These are phyloP conservation scores for Eimeria acervulina DNA, from an alignment of 169 alveolate genomes.

Conservation along the genomic window DNA sequence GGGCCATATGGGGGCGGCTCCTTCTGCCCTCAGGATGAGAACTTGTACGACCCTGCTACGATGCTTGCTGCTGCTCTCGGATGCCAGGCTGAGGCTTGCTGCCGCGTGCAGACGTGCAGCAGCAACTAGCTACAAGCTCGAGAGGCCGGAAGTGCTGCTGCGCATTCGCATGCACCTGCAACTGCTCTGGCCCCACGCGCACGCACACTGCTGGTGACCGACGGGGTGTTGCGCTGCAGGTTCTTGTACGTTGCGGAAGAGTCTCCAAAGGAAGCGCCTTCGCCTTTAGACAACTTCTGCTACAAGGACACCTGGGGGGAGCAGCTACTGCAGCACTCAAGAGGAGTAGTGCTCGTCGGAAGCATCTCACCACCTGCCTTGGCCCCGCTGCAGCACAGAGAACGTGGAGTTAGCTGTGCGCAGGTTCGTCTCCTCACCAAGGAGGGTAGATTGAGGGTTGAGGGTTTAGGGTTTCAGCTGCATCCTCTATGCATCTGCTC, in stretches of 20 bases:
- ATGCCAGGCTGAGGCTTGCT: neutral
- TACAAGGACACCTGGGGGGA: constrained; percentile 71
- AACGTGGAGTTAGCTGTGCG: constrained; percentile 9
- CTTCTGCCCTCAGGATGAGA: constrained; percentile 59
- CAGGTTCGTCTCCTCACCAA: constrained; percentile 15
- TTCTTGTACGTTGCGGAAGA: constrained; percentile 27
- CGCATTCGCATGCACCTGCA: neutral
- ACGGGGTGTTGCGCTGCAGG: neutral
- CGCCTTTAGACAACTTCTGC: constrained; percentile 17
- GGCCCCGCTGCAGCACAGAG: neutral
- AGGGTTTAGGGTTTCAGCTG: neutral
- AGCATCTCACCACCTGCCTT: constrained; percentile 4
- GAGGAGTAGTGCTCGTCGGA: constrained; percentile 23
- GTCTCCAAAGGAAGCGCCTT: neutral
- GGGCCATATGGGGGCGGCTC: constrained; percentile 61
- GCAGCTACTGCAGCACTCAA: constrained; percentile 64
- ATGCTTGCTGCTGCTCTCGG: neutral
- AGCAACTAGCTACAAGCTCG: no score
- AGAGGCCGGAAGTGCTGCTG: neutral
- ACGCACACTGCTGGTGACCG: neutral
- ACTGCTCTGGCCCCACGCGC: neutral
- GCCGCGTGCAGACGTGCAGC: neutral
- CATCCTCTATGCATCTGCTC: neutral
- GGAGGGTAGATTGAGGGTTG: neutral
- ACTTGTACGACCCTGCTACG: neutral